Percentiles rank a stretch among this genome's conserved stretches.
phyloP scores from a whole-genome alignment of 148 eudicot species.

The Simmondsia chinensis region DNA sequence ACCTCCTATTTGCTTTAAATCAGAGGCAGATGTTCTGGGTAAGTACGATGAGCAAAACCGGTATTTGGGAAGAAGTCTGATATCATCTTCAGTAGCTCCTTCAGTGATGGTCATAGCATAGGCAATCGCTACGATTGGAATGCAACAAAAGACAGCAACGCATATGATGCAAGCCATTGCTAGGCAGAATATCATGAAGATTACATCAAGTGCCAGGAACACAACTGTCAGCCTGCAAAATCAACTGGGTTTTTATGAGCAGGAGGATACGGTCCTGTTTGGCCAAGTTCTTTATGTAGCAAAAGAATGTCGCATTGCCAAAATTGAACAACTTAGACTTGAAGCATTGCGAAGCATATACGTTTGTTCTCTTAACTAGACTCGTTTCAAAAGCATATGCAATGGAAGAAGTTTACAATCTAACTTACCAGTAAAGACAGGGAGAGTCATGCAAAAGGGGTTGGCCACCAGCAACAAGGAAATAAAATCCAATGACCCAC shows the following conservation, averaged over 20 bases:
- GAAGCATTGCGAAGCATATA: neutral
- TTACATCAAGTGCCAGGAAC: slow-evolving; percentile 50
- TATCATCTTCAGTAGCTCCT: slow-evolving; percentile 72
- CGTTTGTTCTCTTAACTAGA: neutral
- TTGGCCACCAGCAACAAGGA: slow-evolving; percentile 51
- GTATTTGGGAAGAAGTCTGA: slow-evolving; percentile 54
- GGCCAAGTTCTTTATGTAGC: too few species aligned
- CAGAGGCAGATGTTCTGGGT: slow-evolving; percentile 8
- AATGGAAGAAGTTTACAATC: neutral
- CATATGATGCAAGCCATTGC: slow-evolving; percentile 46
- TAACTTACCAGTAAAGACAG: slow-evolving; percentile 47
- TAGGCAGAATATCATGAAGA: slow-evolving; percentile 51
- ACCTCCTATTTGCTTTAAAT: slow-evolving; percentile 10
- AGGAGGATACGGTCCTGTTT: too few species aligned
- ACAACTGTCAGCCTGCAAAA: slow-evolving; percentile 67
- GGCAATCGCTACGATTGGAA: slow-evolving; percentile 50
- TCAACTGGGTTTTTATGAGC: too few species aligned
- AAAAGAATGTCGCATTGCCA: neutral
- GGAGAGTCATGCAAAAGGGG: slow-evolving; percentile 58
- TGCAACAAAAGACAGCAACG: slow-evolving; percentile 51
- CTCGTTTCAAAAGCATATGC: neutral
- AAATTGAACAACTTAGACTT: neutral
- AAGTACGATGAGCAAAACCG: slow-evolving; percentile 26
- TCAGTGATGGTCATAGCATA: slow-evolving; percentile 54
- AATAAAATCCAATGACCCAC: slow-evolving; percentile 66